Base-by-base conservation (phyloP, 2,329 filamentous ascomycete species). In the Aspergillus nomiae region DNA sequence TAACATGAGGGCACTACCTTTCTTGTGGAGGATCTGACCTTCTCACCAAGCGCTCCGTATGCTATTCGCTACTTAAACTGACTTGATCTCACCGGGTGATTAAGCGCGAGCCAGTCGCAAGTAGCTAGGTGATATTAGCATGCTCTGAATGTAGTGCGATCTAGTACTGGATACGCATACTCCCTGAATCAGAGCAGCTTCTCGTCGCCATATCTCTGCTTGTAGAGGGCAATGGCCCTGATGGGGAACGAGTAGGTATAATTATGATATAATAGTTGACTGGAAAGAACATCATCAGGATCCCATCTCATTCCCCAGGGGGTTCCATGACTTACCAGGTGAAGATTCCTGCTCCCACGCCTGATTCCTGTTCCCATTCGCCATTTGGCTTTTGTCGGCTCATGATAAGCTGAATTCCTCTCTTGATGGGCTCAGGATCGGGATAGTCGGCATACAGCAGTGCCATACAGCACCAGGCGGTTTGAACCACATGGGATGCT, bases 361-460 rank as follows among this genome's bases (percentile, higher is more conserved):
- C 28, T 21, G 30, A 28, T 38, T 65, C 63, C 28, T 65, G 63
- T 28, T 41, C 21, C 63, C 63, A 65, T 12, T 65, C 45, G 0
- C 63, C 63, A 9, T 41, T 60, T 0, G 60, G 26, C 5, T 62
- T 56, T 38, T 65, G 63, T 8, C 60, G 63, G 16, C 57, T 51
- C 19, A 63, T 45, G 1, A 65, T 63, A 2, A 65, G 57, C 4
- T 28, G 4, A 3, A 65, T 41, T 0, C 63, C 63, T 26, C 30
- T n/a, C 11, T 30, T 36, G 10, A 65, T 63, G 0, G 60, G 63
- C 46, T 54, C 57, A 1, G 4, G 30, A 14, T 46, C 10, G n/a
- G 43, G 43, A 24, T 46, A 46, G 1, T 21, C 21, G 10, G 43
- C 43, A 10, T 46, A 46, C 0, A 46, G 6, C 14, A 46, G 43